A percentile compares a stretch with the other conserved stretches of the same genome.
Conservation (phyloP, 306 rosid genomes). For the Pyrus betulifolia region DNA sequence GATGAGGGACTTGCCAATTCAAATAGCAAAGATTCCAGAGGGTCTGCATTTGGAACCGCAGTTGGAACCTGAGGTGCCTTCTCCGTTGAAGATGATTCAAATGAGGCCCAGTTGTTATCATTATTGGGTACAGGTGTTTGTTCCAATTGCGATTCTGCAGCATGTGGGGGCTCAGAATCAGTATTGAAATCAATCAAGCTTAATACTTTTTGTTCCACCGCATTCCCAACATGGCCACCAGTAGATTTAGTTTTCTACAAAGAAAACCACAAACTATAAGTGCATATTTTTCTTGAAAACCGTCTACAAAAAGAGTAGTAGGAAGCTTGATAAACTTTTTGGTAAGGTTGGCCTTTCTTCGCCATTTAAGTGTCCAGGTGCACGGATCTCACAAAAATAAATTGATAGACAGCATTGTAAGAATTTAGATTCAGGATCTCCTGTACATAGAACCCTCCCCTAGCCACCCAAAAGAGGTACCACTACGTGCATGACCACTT, state of each 20-base stretch:
- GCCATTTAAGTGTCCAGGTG: too few relatives aligned
- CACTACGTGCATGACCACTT: too few relatives aligned
- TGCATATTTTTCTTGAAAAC: neutral
- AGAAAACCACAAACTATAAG: constrained; percentile 8
- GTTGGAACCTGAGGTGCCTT: constrained; percentile 28
- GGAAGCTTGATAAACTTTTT: neutral
- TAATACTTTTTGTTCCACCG: constrained; percentile 16
- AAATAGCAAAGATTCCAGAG: constrained; percentile 44
- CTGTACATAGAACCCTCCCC: too few relatives aligned
- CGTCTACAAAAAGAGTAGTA: neutral
- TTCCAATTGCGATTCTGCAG: constrained; percentile 27
- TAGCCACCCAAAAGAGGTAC: too few relatives aligned
- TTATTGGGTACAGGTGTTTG: constrained; percentile 18
- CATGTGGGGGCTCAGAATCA: constrained; percentile 25
- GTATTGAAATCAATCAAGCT: constrained; percentile 34
- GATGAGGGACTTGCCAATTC: constrained; percentile 46
- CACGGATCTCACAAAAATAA: too few relatives aligned
- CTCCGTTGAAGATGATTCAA: constrained; percentile 23
- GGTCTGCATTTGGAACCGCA: constrained; percentile 27
- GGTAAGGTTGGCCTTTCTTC: too few relatives aligned
- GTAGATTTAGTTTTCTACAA: constrained; percentile 24
- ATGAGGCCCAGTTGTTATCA: constrained; percentile 41
- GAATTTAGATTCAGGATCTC: too few relatives aligned
- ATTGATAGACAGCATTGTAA: too few relatives aligned
- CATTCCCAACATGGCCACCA: constrained; percentile 19